A percentile compares a stretch with the other conserved stretches of the same genome.
These are phyloP conservation scores for Wickerhamomyces sydowiorum DNA, from an alignment of 805 yeast genomes.

Conservation along the genomic window DNA sequence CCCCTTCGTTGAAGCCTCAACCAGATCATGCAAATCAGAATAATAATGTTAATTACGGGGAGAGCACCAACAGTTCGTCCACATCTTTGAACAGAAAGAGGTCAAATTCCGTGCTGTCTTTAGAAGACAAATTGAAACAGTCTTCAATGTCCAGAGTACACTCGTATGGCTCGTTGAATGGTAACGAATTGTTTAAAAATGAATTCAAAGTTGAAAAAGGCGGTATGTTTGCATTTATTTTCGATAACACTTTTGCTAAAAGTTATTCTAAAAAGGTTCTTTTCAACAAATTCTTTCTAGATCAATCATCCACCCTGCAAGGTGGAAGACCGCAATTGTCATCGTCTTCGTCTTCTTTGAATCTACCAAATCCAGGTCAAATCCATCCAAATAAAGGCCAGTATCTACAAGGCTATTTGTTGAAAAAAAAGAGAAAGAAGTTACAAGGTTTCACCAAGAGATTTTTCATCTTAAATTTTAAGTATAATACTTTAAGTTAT, in stretches of 20 bases:
- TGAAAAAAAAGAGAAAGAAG: slow-evolving; percentile 78
- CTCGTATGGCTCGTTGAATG: slow-evolving; percentile 51
- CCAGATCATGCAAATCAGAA: slow-evolving; percentile 5
- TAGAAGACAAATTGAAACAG: slow-evolving; percentile 54
- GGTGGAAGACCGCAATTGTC: slow-evolving; percentile 10
- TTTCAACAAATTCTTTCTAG: slow-evolving; percentile 40
- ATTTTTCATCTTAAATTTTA: slow-evolving; percentile 76
- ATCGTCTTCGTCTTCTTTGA: slow-evolving; percentile 16
- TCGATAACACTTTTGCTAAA: slow-evolving; percentile 88
- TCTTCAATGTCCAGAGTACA: slow-evolving; percentile 45
- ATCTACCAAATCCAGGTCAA: slow-evolving; percentile 11
- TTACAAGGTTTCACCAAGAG: slow-evolving; percentile 84
- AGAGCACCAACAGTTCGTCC: too few relatives aligned
- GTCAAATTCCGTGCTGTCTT: slow-evolving; percentile 33
- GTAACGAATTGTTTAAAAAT: slow-evolving; percentile 61
- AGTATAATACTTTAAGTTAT: slow-evolving; percentile 79
- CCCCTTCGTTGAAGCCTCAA: slow-evolving; percentile 20
- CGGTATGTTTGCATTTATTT: slow-evolving; percentile 80
- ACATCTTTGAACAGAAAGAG: slow-evolving; percentile 22
- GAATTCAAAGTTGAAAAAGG: slow-evolving; percentile 50
- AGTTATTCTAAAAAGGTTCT: slow-evolving; percentile 76
- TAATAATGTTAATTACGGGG: too few relatives aligned
- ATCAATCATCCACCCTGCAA: slow-evolving; percentile 9
- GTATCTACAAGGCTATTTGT: slow-evolving; percentile 68
- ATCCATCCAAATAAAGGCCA: slow-evolving; percentile 55